A percentile compares a stretch with the other conserved stretches of the same genome.
These are phyloP conservation scores for Nitzschia sp. DNA, from an alignment of 108 stramenopile genomes.

Conservation along the genomic window DNA sequence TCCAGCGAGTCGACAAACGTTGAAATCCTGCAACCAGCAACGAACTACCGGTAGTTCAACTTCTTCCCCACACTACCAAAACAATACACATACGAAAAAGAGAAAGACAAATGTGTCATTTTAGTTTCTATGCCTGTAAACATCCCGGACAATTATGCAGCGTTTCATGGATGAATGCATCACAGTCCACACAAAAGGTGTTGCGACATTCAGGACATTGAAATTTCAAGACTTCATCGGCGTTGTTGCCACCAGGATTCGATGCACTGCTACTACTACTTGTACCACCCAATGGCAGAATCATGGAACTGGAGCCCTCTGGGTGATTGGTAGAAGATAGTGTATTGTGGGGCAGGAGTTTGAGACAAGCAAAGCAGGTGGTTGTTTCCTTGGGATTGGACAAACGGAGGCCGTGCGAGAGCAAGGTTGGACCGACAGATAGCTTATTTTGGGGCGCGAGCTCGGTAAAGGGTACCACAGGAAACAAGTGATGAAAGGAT, in stretches of 20 bases:
- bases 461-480: slow-evolving; percentile 81
- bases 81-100: not conserved
- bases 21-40: no score
- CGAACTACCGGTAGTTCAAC: no score
- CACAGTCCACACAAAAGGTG: slow-evolving; percentile 88
- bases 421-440: not conserved
- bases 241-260: not conserved
- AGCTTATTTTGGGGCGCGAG: slow-evolving; percentile 31
- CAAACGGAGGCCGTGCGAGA: slow-evolving; percentile 11
- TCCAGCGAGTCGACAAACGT: no score
- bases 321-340: not conserved
- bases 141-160: slow-evolving; percentile 94
- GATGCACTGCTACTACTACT: not conserved
- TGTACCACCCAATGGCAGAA: not conserved
- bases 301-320: not conserved
- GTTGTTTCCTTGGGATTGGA: slow-evolving; percentile 19
- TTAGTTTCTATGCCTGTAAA: not conserved
- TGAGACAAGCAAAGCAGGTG: slow-evolving; percentile 73
- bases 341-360: slow-evolving; percentile 12
- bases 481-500: slow-evolving; percentile 92
- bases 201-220: slow-evolving; percentile 82
- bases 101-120: not conserved
- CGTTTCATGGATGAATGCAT: slow-evolving; percentile 85
- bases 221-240: slow-evolving; percentile 51
- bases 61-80: no score